Base-by-base conservation (phyloP, 441 rosid species). In the Croton setiger region DNA sequence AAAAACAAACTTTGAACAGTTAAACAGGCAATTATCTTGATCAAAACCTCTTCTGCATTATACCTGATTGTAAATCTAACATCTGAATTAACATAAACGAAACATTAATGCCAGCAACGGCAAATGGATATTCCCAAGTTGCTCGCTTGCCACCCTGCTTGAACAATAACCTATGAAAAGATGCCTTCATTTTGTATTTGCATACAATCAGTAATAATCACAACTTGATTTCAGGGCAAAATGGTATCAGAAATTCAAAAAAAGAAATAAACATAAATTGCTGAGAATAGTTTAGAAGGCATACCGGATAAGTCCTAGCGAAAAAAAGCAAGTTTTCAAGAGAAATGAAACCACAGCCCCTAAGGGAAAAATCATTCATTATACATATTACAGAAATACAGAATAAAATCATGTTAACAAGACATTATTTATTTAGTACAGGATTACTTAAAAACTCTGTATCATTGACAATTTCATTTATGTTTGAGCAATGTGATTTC, bases 51-150 rank as follows among this genome's bases (percentile, higher is more conserved):
- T 33, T 41, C 0, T 21, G 14, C 14, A 68, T 12, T 27, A n/a
- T 70, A 90, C 88, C 90, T 82, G 91, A 79, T 55, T 74, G 79
- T 69, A 95, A 79, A 75, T 95, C 99, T 78, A 95, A 79, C 99
- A 95, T 89, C 82, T 84, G 98, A 74, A 89, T 90, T 78, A 95
- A 78, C 99, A 93, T 89, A 78, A 83, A 91, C 17, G 98, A 81
- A 59, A 93, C 84, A 67, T 93, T 93, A 72, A 93, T 89, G 75
- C 98, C 98, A 67, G 98, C 98, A 74, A 87, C 98, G 7, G 98
- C 98, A 74, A 95, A 95, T 35, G 98, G 98, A 64, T 95, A 95
- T 76, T 95, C 98, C 99, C 99, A 92, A 52, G 86, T 73, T 44
- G 96, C 92, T 70, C 99, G 74, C 35, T 79, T 68, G 39, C 98